Evolutionary conservation across 176 grass and related monocot genomes (phyloP).

Genomic region (Puya raimondii): DNA sequence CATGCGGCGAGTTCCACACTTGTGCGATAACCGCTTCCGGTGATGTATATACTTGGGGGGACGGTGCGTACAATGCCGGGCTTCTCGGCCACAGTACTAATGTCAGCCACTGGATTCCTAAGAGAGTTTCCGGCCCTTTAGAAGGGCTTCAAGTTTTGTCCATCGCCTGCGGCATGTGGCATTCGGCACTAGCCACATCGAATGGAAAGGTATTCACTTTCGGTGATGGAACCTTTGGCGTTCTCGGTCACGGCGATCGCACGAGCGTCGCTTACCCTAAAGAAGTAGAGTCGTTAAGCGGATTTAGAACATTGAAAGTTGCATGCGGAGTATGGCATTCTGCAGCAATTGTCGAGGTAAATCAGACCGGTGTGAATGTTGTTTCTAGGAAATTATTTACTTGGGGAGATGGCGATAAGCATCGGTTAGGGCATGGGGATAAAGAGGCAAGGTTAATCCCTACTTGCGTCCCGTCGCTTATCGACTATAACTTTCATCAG

Average conservation of each 20-base stretch:
- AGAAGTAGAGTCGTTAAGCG: constrained; percentile 59
- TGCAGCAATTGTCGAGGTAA: constrained; percentile 72
- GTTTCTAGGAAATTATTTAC: constrained; percentile 73
- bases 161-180: constrained; percentile 86
- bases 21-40: constrained; percentile 70
- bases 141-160: constrained; percentile 68
- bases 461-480: constrained; percentile 57
- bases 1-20: constrained; percentile 85
- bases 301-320: constrained; percentile 49
- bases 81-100: constrained; percentile 67
- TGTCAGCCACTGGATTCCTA: constrained; percentile 69
- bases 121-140: constrained; percentile 55
- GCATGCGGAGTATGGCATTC: constrained; percentile 91
- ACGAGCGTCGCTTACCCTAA: constrained; percentile 52
- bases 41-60: constrained; percentile 87
- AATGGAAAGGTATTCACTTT: constrained; percentile 74
- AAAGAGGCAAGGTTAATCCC: constrained; percentile 66
- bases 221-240: constrained; percentile 84
- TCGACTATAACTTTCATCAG: constrained; percentile 83
- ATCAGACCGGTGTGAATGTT: constrained; percentile 30
- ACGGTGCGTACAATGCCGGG: constrained; percentile 52
- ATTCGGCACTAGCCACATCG: constrained; percentile 63
- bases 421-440: constrained; percentile 68
- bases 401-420: constrained; percentile 90
- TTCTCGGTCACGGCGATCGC: constrained; percentile 75